Evolutionary conservation across 2,329 filamentous ascomycete genomes (phyloP).

Genomic region (Diaporthe longicolla): DNA sequence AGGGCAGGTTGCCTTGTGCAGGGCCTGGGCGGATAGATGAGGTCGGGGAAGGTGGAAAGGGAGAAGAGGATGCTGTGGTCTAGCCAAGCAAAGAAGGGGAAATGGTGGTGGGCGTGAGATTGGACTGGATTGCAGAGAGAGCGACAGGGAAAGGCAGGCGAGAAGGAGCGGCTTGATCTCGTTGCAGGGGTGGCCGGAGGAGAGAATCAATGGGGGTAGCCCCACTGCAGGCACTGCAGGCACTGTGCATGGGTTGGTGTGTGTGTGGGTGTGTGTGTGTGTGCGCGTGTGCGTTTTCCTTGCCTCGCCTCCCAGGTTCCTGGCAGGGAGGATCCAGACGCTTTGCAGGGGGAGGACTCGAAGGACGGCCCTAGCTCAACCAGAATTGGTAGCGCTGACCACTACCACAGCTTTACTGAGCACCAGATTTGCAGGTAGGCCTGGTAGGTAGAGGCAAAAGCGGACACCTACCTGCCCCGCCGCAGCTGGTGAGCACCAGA

Average conservation of each 20-base stretch:
- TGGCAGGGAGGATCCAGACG: slow-evolving; percentile 25
- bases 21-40: slow-evolving; percentile 37
- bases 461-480: too few relatives aligned
- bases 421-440: too few relatives aligned
- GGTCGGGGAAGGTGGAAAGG: slow-evolving; percentile 34
- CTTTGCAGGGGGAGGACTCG: slow-evolving; percentile 11
- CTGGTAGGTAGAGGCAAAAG: too few relatives aligned
- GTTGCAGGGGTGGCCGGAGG: slow-evolving; percentile 20
- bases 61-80: slow-evolving; percentile 34
- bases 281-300: neutral
- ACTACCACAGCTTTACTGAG: neutral
- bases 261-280: neutral
- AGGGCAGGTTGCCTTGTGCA: slow-evolving; percentile 30
- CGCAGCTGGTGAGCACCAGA: slow-evolving; percentile 10
- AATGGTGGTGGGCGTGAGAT: slow-evolving; percentile 40
- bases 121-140: slow-evolving; percentile 35
- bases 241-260: slow-evolving; percentile 8
- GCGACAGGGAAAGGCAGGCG: slow-evolving; percentile 33
- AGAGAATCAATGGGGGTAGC: slow-evolving; percentile 20
- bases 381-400: slow-evolving; percentile 23
- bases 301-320: neutral
- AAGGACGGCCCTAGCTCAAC: slow-evolving; percentile 32
- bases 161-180: slow-evolving; percentile 36
- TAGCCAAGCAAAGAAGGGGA: slow-evolving; percentile 40
- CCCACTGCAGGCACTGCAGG: slow-evolving; percentile 21